phyloP scores from a whole-genome alignment of 2,329 filamentous ascomycete species.

The Coniochaeta pulveracea region DNA sequence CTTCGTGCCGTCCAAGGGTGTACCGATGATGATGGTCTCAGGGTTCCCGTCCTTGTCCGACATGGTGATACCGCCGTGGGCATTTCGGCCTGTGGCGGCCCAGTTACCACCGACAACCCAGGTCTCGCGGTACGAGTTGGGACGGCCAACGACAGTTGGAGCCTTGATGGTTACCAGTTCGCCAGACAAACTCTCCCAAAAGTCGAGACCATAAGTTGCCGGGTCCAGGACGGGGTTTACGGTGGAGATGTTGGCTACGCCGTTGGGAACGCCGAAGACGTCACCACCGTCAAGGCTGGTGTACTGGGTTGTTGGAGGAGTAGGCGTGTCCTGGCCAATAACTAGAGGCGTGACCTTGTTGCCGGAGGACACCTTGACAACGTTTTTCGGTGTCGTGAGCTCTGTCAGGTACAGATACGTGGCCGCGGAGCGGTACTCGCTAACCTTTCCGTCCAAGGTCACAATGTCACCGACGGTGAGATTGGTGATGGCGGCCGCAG shows the following conservation, averaged over 20 bases:
- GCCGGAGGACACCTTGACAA: slow-evolving; percentile 39
- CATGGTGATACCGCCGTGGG: slow-evolving; percentile 53
- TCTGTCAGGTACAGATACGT: slow-evolving; percentile 55
- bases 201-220: slow-evolving; percentile 54
- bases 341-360: slow-evolving; percentile 45
- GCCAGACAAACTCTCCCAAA: slow-evolving; percentile 60
- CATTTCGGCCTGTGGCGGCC: slow-evolving; percentile 50
- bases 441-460: slow-evolving; percentile 45
- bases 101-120: slow-evolving; percentile 60
- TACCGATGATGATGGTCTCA: slow-evolving; percentile 54
- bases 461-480: slow-evolving; percentile 52
- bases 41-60: slow-evolving; percentile 54
- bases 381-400: slow-evolving; percentile 41
- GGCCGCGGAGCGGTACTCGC: slow-evolving; percentile 41
- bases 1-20: slow-evolving; percentile 51
- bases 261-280: slow-evolving; percentile 55
- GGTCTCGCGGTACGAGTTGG: slow-evolving; percentile 55
- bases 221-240: slow-evolving; percentile 52
- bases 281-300: slow-evolving; percentile 53
- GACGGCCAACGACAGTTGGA: slow-evolving; percentile 44
- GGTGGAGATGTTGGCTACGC: slow-evolving; percentile 41
- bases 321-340: slow-evolving; percentile 44
- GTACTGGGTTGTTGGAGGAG: slow-evolving; percentile 50
- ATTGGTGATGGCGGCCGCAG: slow-evolving; percentile 33
- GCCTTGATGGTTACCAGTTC: slow-evolving; percentile 54